These are phyloP conservation scores for Basidiobolus meristosporus DNA, from an alignment of 371 early-diverging fungal genomes.

Conservation along the genomic window DNA sequence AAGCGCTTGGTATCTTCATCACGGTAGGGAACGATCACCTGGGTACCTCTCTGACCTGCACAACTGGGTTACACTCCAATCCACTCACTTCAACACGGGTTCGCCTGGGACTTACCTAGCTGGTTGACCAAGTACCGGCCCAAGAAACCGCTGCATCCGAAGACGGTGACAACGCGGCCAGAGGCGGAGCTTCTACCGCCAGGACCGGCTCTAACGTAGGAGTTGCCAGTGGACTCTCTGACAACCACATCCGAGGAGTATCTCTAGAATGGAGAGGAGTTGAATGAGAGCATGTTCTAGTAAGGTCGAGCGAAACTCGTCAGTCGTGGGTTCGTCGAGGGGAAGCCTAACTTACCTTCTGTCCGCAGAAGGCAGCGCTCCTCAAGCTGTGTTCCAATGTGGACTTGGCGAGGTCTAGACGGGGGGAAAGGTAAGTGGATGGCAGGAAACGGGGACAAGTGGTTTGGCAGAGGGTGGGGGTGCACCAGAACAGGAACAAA, in stretches of 20 bases:
- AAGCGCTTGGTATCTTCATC: conserved; percentile 60
- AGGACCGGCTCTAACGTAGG: conserved; percentile 4
- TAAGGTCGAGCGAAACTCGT: no score
- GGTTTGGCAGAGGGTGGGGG: no score
- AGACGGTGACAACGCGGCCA: conserved; percentile 85
- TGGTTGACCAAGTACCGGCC: conserved; percentile 85
- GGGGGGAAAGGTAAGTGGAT: no score
- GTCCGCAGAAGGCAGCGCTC: no score
- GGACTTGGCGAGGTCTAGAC: no score
- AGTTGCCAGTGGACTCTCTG: neutral
- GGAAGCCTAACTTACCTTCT: no score
- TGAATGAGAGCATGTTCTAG: no score
- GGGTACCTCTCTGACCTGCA: conserved; percentile 58
- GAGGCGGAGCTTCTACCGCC: conserved; percentile 47
- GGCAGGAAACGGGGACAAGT: no score
- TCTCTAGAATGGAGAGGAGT: neutral
- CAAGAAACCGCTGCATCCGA: conserved; percentile 90
- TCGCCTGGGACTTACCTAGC: conserved; percentile 31
- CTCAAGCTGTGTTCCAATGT: no score
- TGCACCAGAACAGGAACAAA: no score
- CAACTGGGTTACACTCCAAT: neutral
- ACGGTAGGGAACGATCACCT: conserved; percentile 82
- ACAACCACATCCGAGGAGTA: neutral
- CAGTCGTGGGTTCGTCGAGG: no score
- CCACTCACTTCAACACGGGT: neutral